Conservation (phyloP, 2,329 filamentous ascomycete species). For the Trichoderma sp. region DNA sequence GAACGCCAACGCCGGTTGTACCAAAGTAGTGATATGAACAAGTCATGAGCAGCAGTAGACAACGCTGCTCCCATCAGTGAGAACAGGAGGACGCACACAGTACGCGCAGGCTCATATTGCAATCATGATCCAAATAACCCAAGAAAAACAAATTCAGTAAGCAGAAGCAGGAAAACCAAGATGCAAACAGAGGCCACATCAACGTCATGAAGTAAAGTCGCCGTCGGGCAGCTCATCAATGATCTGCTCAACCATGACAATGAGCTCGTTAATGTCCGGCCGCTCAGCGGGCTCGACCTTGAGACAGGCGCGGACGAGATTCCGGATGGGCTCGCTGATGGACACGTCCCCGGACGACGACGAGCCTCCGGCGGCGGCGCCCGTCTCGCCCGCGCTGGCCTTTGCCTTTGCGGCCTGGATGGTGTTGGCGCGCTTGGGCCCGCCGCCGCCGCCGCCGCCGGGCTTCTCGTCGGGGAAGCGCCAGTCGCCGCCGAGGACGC, state of each 20-base stretch:
- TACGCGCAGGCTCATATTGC: slow-evolving; percentile 17
- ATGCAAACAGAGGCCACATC: background rate
- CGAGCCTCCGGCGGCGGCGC: slow-evolving; percentile 30
- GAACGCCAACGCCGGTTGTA: slow-evolving; percentile 21
- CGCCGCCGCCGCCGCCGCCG: slow-evolving; percentile 56
- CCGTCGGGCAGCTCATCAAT: slow-evolving; percentile 63
- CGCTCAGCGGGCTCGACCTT: slow-evolving; percentile 83
- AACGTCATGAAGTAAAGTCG: slow-evolving; percentile 29
- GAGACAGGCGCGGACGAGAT: slow-evolving; percentile 85
- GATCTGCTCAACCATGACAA: slow-evolving; percentile 73
- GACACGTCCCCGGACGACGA: slow-evolving; percentile 43
- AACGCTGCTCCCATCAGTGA: slow-evolving; percentile 1
- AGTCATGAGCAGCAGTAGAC: slow-evolving; percentile 12
- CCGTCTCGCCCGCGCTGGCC: slow-evolving; percentile 35
- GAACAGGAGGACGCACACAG: slow-evolving; percentile 2
- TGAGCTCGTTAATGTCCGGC: slow-evolving; percentile 84
- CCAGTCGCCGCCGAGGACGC: slow-evolving; percentile 93
- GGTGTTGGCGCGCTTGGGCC: slow-evolving; percentile 48
- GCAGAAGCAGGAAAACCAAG: background rate
- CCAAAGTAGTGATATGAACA: background rate
- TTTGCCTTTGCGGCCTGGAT: slow-evolving; percentile 41
- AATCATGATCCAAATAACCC: background rate
- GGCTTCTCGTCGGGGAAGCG: slow-evolving; percentile 87
- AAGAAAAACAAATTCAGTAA: background rate
- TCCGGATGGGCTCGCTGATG: slow-evolving; percentile 81